A percentile compares a stretch with the other conserved stretches of the same genome.
These are phyloP conservation scores for Sphagnum tenellum DNA, from an alignment of 225 moss, liverwort and hornwort species.

Conservation along the genomic window DNA sequence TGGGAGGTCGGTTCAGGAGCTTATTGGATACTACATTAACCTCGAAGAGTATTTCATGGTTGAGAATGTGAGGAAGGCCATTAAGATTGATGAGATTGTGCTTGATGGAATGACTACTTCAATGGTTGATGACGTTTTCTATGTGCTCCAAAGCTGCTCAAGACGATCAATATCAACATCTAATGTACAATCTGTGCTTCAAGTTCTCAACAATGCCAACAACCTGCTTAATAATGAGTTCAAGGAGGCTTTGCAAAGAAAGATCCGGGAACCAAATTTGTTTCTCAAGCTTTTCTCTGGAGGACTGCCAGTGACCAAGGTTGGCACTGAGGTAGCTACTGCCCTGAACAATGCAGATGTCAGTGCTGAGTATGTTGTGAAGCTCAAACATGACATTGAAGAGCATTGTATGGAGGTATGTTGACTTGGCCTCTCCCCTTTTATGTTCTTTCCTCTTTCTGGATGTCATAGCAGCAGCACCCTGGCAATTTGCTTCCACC, in stretches of 20 bases:
- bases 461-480: background rate
- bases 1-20: slow-evolving; percentile 70
- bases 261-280: slow-evolving; percentile 78
- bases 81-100: slow-evolving; percentile 91
- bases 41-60: slow-evolving; percentile 95
- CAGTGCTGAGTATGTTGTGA: slow-evolving; percentile 87
- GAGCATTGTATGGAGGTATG: slow-evolving; percentile 64
- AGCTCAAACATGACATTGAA: slow-evolving; percentile 94
- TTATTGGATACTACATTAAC: slow-evolving; percentile 70
- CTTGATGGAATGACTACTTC: slow-evolving; percentile 85
- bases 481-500: too few relatives aligned
- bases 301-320: slow-evolving; percentile 58
- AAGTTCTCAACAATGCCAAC: slow-evolving; percentile 59
- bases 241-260: slow-evolving; percentile 75
- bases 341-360: slow-evolving; percentile 90
- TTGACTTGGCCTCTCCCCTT: background rate
- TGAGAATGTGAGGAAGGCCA: slow-evolving; percentile 86
- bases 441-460: background rate
- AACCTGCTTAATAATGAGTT: slow-evolving; percentile 80
- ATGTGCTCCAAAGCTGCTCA: slow-evolving; percentile 93
- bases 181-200: slow-evolving; percentile 63
- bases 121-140: slow-evolving; percentile 95
- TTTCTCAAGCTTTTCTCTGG: slow-evolving; percentile 60
- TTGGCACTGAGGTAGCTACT: slow-evolving; percentile 76
- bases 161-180: slow-evolving; percentile 81